These are phyloP conservation scores for Pyrus betulifolia DNA, from an alignment of 306 rosid genomes.

Conservation along the genomic window DNA sequence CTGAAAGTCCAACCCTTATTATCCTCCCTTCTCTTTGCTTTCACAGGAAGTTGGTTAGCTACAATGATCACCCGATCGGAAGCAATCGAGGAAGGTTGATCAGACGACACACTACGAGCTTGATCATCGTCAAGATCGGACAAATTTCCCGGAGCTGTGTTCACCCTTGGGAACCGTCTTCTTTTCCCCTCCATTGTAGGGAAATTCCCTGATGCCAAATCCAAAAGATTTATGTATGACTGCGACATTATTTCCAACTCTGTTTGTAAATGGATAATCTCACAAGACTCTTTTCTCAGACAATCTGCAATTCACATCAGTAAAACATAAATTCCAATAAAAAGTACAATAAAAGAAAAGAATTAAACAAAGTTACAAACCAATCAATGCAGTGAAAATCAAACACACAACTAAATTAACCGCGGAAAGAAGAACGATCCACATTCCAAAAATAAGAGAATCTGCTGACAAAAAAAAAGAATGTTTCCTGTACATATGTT, in stretches of 20 bases:
- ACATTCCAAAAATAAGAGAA: conserved; percentile 11
- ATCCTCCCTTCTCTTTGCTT: conserved; percentile 53
- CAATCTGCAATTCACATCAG: conserved; percentile 11
- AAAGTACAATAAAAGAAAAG: background rate
- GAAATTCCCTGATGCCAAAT: conserved; percentile 81
- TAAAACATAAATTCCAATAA: background rate
- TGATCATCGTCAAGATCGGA: conserved; percentile 63
- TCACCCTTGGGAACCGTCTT: conserved; percentile 55
- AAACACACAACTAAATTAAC: conserved; percentile 1
- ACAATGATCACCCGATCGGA: conserved; percentile 64
- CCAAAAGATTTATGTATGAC: conserved; percentile 68
- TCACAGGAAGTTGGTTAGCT: conserved; percentile 75
- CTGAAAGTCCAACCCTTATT: conserved; percentile 62
- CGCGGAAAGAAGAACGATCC: background rate
- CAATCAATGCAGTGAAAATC: conserved; percentile 12
- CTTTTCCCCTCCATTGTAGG: conserved; percentile 46
- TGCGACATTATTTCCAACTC: conserved; percentile 52
- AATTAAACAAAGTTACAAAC: background rate
- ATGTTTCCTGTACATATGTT: conserved; percentile 1
- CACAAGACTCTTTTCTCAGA: conserved; percentile 21
- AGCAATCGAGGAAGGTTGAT: conserved; percentile 47
- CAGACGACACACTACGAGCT: conserved; percentile 54
- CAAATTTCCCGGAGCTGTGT: conserved; percentile 57
- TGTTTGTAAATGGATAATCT: conserved; percentile 16
- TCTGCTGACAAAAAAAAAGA: background rate